These are phyloP conservation scores for Mallotus japonicus DNA, from an alignment of 441 rosid species.

Conservation along the genomic window DNA sequence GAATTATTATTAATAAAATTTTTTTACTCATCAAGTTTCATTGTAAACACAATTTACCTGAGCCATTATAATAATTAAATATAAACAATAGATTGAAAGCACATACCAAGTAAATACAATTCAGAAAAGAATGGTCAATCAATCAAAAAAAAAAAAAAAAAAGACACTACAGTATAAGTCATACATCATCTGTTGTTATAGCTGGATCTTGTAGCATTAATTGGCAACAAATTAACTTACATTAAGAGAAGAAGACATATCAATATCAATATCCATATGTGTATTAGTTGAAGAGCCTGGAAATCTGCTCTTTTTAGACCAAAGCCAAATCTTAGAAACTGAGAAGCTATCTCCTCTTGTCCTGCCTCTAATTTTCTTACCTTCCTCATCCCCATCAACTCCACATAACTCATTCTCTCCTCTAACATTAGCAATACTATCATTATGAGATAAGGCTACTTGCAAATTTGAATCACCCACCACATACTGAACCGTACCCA, in stretches of 20 bases:
- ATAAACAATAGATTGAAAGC: too few relatives aligned
- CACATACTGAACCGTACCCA: conserved; percentile 69
- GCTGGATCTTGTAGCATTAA: conserved; percentile 10
- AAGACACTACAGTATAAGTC: not conserved
- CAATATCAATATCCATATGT: conserved; percentile 16
- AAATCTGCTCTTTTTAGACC: conserved; percentile 48
- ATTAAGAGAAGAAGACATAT: conserved; percentile 17
- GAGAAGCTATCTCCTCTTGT: conserved; percentile 51
- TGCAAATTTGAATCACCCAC: conserved; percentile 43
- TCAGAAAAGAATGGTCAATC: not conserved
- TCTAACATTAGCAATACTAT: not conserved
- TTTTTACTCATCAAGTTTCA: too few relatives aligned
- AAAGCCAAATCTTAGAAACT: conserved; percentile 67
- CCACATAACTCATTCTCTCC: conserved; percentile 17
- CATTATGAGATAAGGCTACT: conserved; percentile 36
- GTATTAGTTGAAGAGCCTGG: conserved; percentile 20
- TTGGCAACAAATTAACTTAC: conserved; percentile 15
- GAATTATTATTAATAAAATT: too few relatives aligned
- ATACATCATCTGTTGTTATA: conserved; percentile 1
- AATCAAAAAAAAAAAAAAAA: conserved; percentile 2
- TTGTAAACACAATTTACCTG: too few relatives aligned
- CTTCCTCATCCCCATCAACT: conserved; percentile 31
- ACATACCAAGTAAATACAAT: too few relatives aligned
- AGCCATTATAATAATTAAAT: too few relatives aligned
- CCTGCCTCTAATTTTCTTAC: conserved; percentile 40